Evolutionary conservation across 257 asterid species (phyloP).

Genomic region (Agastache rugosa): DNA sequence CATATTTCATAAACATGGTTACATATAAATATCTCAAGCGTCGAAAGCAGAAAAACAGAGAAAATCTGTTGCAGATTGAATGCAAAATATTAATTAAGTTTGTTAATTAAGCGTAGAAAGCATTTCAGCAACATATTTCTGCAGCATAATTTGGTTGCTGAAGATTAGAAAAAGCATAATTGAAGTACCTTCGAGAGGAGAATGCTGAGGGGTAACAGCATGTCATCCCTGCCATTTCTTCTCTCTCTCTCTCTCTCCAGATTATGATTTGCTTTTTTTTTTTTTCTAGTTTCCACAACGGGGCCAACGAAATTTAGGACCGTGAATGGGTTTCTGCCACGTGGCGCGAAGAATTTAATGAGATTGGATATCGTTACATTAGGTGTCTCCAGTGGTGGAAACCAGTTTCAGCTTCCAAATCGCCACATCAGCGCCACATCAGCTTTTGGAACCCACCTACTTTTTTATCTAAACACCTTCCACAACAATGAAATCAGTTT

Average conservation of each 20-base stretch:
- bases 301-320: conserved; percentile 58
- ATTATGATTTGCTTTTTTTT: conserved; percentile 27
- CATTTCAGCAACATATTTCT: neutral
- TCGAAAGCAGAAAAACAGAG: neutral
- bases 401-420: too few relatives aligned
- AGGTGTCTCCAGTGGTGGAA: too few relatives aligned
- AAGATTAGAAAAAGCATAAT: neutral
- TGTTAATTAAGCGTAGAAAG: neutral
- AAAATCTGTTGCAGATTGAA: conserved; percentile 15
- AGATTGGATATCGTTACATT: conserved; percentile 53
- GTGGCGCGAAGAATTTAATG: conserved; percentile 45
- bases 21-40: too few relatives aligned
- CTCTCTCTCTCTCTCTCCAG: conserved; percentile 37
- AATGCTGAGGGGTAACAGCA: conserved; percentile 58
- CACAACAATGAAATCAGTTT: too few relatives aligned
- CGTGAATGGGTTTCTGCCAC: conserved; percentile 64
- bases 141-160: conserved; percentile 1
- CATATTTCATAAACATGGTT: neutral
- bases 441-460: too few relatives aligned
- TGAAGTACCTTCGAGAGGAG: conserved; percentile 61
- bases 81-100: neutral
- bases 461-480: too few relatives aligned
- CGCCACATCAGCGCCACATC: too few relatives aligned
- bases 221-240: conserved; percentile 69
- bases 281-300: conserved; percentile 18